phyloP scores from a whole-genome alignment of 371 early-diverging fungal genomes.

The Vairimorpha apis region DNA sequence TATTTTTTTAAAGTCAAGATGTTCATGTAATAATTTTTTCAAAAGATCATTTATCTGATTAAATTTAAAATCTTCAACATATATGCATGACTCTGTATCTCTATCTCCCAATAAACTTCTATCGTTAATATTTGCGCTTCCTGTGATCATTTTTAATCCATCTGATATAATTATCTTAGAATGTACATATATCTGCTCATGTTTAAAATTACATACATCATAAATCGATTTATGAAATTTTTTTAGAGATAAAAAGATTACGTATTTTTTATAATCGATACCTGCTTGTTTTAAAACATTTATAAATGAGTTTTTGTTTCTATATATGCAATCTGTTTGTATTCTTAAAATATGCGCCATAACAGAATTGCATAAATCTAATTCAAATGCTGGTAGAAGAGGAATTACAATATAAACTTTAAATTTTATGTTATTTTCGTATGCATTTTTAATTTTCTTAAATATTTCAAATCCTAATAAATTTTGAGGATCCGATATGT shows the following conservation, averaged over 20 bases:
- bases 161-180: constrained; percentile 82
- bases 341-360: constrained; percentile 69
- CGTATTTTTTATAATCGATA: constrained; percentile 68
- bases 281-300: constrained; percentile 67
- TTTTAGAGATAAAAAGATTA: constrained; percentile 55
- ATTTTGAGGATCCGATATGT: constrained; percentile 52
- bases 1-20: constrained; percentile 5
- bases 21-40: constrained; percentile 21
- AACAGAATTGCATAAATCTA: constrained; percentile 72
- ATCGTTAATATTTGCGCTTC: constrained; percentile 78
- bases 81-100: constrained; percentile 77
- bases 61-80: constrained; percentile 68
- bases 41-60: constrained; percentile 11
- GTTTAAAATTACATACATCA: too few species aligned
- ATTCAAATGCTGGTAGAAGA: constrained; percentile 79
- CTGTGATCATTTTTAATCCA: constrained; percentile 72
- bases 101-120: constrained; percentile 75
- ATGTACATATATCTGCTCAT: constrained; percentile 79
- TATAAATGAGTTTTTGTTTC: constrained; percentile 69
- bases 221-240: not conserved
- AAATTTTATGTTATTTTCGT: constrained; percentile 68
- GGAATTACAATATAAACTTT: constrained; percentile 79
- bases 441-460: constrained; percentile 71
- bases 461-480: constrained; percentile 72
- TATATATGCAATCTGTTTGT: constrained; percentile 72